These are phyloP conservation scores for Dioscorea cayenensis DNA, from an alignment of 116 monocot genomes.

Conservation along the genomic window DNA sequence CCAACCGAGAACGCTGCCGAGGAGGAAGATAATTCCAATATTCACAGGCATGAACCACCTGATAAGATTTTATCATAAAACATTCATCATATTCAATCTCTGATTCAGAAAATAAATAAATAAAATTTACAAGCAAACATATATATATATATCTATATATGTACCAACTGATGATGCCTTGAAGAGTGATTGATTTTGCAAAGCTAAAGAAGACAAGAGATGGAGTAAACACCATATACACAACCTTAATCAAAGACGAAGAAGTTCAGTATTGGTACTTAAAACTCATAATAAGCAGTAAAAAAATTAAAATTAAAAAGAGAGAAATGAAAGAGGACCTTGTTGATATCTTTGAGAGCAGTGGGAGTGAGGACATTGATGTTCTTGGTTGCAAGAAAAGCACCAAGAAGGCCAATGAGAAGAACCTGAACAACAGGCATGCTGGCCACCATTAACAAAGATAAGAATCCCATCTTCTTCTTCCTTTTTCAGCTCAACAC, in stretches of 20 bases:
- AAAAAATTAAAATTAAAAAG: background rate
- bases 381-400: constrained; percentile 42
- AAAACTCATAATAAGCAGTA: background rate
- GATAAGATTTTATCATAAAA: background rate
- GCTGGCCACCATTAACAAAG: constrained; percentile 52
- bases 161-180: constrained; percentile 79
- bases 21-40: constrained; percentile 65
- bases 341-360: constrained; percentile 55
- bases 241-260: constrained; percentile 29
- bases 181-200: constrained; percentile 69
- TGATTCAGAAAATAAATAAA: background rate
- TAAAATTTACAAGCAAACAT: background rate
- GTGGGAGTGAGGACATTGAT: constrained; percentile 28
- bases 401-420: constrained; percentile 60
- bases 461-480: constrained; percentile 48
- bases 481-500: background rate
- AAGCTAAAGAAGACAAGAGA: constrained; percentile 65
- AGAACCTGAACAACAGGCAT: constrained; percentile 65
- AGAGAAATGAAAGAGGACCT: constrained; percentile 21
- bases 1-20: constrained; percentile 78
- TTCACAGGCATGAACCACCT: constrained; percentile 99
- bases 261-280: background rate
- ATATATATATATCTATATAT: background rate
- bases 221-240: constrained; percentile 76
- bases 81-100: background rate